Base-by-base conservation (phyloP, 2,329 filamentous ascomycete species). In the Chaetomium sp. region DNA sequence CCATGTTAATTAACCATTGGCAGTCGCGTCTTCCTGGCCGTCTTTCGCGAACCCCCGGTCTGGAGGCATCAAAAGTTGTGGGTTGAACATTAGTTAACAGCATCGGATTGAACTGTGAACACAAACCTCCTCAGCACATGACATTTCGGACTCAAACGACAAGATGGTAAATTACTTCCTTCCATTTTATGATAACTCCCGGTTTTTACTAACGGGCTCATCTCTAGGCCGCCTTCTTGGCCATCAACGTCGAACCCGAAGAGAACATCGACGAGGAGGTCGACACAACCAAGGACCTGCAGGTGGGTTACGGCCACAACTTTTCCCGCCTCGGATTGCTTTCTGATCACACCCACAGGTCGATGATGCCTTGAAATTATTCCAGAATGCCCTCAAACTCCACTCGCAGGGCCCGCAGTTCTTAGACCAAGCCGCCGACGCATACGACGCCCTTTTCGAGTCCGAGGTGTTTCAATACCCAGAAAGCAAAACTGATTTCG, bases 391-490 rank as follows among this genome's bases (percentile, higher is more conserved):
- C 47, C 76, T 99, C 56, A 96, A 92, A 70, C 84, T 91, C 62
- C 94, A 99, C 68, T 87, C 92, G 1, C 90, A 95, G 72, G 91
- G 94, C 1, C 84, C 88, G 0, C 75, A 75, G 14, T 88, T 84
- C 53, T 94, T 89, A 69, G 72, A 83, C 48, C 85, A 90, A 66
- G 92, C 95, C 19, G 79, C 81, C 44, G 80, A 85, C 51, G 92
- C 94, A 46, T 99, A 99, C 72, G 78, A 86, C 48, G 82, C 83
- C 40, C 82, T 99, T 1, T 95, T 99, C 70, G 76, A 87, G 52
- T 96, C 91, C 33, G 94, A 96, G 54, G 94, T 99, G 57, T 97
- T 97, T 75, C 87, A 84, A 66, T 96, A 94, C 67, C 87, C 88
- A 51, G 92, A 97, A 69, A 90, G 88, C 4, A 76, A 85, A 43